These are phyloP conservation scores for Corallochytrium limacisporum DNA, from an alignment of 78 protist species.

Conservation along the genomic window DNA sequence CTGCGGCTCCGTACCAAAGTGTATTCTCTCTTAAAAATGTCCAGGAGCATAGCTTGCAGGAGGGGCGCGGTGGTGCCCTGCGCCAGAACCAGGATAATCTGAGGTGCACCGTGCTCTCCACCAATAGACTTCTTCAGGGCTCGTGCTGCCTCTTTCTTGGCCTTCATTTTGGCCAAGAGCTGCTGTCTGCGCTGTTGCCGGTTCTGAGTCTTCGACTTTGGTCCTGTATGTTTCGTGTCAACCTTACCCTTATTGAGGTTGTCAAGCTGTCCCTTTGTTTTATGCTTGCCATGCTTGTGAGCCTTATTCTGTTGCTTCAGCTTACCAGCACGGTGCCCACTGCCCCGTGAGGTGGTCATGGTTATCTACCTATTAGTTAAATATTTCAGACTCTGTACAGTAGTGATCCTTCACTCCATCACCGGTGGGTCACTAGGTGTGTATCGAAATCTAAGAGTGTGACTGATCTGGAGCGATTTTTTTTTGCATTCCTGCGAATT, in stretches of 20 bases:
- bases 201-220: neutral
- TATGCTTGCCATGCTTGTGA: slow-evolving; percentile 4
- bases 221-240: neutral
- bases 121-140: neutral
- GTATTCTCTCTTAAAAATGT: too few species aligned
- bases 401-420: too few species aligned
- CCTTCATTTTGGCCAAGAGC: neutral
- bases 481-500: too few species aligned
- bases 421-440: too few species aligned
- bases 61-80: too few species aligned
- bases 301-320: slow-evolving; percentile 19
- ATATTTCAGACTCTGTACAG: too few species aligned
- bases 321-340: neutral
- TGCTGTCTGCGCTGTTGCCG: neutral
- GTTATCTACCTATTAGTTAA: too few species aligned
- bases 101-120: neutral
- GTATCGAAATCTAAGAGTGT: too few species aligned
- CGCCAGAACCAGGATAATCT: neutral
- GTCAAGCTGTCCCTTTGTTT: neutral
- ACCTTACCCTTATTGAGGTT: neutral
- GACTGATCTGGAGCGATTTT: too few species aligned
- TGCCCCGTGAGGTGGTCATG: too few species aligned
- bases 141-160: neutral
- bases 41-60: too few species aligned
- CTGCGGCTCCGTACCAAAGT: too few species aligned